Conservation (phyloP, 1,284 basidiomycete species). For the Austroboletus novae-zelandiae region DNA sequence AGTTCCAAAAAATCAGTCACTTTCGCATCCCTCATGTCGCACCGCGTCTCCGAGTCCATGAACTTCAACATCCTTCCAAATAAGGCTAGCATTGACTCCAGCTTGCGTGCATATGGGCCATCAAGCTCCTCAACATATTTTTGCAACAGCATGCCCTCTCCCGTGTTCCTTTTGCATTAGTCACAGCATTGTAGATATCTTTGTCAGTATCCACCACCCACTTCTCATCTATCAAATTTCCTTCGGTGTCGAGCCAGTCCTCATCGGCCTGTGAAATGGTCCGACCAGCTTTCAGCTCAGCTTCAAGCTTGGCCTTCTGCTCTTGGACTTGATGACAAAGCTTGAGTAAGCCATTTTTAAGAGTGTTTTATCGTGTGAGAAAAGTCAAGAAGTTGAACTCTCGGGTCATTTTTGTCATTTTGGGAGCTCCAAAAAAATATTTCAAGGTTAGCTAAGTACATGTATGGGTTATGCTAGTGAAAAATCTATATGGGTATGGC, state of each 20-base stretch:
- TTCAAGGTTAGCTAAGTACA: neutral
- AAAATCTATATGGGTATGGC: constrained; percentile 2
- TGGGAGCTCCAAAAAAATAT: neutral
- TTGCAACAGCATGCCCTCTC: neutral
- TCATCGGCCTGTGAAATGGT: constrained; percentile 2
- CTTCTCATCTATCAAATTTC: constrained; percentile 9
- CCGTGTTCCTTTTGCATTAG: neutral
- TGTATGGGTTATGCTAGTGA: constrained; percentile 4
- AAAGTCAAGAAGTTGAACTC: neutral
- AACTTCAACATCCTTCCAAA: neutral
- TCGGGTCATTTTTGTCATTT: neutral
- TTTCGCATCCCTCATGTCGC: neutral
- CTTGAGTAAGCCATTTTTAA: neutral
- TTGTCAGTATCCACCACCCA: neutral
- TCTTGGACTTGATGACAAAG: constrained; percentile 1
- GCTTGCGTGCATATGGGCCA: neutral
- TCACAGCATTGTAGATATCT: neutral
- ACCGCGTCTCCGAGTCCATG: neutral
- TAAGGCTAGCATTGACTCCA: neutral
- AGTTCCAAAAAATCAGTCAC: neutral
- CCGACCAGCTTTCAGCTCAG: neutral
- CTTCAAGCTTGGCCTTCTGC: neutral
- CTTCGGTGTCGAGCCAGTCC: constrained; percentile 4
- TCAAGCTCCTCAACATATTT: neutral
- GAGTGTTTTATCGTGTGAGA: neutral